Evolutionary conservation across 164 flowering plant genomes (phyloP).

Genomic region (Saururus chinensis): DNA sequence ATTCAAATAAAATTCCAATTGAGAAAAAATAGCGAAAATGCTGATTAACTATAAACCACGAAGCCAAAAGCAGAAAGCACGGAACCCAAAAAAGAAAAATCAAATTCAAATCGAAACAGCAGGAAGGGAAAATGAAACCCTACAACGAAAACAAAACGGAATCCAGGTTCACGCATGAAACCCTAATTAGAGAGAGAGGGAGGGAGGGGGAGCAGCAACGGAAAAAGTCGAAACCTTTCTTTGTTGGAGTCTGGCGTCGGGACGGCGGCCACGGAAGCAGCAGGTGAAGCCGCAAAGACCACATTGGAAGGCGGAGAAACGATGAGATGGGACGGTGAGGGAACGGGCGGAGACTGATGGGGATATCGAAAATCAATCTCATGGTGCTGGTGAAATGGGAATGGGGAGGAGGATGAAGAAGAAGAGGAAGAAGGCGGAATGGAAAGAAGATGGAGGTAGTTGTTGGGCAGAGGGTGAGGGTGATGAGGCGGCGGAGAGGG

Average conservation of each 20-base stretch:
- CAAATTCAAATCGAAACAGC: too few relatives aligned
- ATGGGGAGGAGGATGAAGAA: constrained; percentile 9
- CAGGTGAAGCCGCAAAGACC: not conserved
- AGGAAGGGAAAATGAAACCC: too few relatives aligned
- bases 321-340: not conserved
- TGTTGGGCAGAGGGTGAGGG: constrained; percentile 1
- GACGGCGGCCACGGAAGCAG: not conserved
- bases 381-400: constrained; percentile 2
- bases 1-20: too few relatives aligned
- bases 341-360: constrained; percentile 1
- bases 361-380: not conserved
- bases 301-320: not conserved
- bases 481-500: constrained; percentile 18
- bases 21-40: too few relatives aligned
- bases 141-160: not conserved
- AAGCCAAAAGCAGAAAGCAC: too few relatives aligned
- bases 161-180: not conserved
- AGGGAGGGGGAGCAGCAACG: too few relatives aligned
- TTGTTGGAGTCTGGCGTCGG: not conserved
- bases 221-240: not conserved
- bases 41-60: too few relatives aligned
- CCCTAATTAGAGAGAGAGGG: too few relatives aligned
- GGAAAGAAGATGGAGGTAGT: not conserved
- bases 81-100: too few relatives aligned
- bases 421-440: constrained; percentile 8